Percentiles rank a stretch among this genome's conserved stretches.
These are phyloP conservation scores for Coniochaeta sp. DNA, from an alignment of 2,329 filamentous ascomycete genomes.

Conservation along the genomic window DNA sequence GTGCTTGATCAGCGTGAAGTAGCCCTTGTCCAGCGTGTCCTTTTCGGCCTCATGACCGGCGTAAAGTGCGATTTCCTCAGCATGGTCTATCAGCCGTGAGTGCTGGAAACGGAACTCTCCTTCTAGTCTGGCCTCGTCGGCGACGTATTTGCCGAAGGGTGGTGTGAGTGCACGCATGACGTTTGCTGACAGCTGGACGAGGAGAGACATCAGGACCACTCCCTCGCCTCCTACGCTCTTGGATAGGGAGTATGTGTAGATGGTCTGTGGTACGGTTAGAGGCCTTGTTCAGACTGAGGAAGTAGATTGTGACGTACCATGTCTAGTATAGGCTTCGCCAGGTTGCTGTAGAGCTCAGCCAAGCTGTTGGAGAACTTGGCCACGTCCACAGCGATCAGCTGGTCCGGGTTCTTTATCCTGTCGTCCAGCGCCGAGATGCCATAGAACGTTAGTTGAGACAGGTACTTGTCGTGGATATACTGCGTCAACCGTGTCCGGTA, in stretches of 20 bases:
- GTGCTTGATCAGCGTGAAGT: conserved; percentile 98
- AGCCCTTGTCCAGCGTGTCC: conserved; percentile 93
- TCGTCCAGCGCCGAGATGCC: conserved; percentile 92
- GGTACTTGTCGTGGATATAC: conserved; percentile 89
- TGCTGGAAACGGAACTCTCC: conserved; percentile 96
- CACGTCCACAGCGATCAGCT: conserved; percentile 94
- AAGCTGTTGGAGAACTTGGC: conserved; percentile 93
- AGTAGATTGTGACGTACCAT: conserved; percentile 51
- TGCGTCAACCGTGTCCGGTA: conserved; percentile 93
- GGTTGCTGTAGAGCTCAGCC: conserved; percentile 90
- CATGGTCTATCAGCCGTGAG: conserved; percentile 89
- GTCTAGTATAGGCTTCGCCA: conserved; percentile 89
- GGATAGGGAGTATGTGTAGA: conserved; percentile 92
- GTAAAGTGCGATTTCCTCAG: conserved; percentile 90
- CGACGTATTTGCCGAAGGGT: conserved; percentile 95
- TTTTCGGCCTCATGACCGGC: conserved; percentile 90
- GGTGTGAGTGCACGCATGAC: conserved; percentile 92
- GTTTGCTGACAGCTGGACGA: conserved; percentile 88
- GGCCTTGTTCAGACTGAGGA: neutral
- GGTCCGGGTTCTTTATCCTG: conserved; percentile 96
- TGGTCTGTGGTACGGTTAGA: conserved; percentile 46
- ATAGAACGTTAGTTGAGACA: conserved; percentile 97
- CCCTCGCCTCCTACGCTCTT: conserved; percentile 95
- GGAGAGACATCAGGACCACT: conserved; percentile 86
- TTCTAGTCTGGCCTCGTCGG: conserved; percentile 88